Percentiles rank a stretch among this genome's conserved stretches.
Evolutionary conservation across 768 basidiomycete species (phyloP).

Genomic region (Trametes cingulata): DNA sequence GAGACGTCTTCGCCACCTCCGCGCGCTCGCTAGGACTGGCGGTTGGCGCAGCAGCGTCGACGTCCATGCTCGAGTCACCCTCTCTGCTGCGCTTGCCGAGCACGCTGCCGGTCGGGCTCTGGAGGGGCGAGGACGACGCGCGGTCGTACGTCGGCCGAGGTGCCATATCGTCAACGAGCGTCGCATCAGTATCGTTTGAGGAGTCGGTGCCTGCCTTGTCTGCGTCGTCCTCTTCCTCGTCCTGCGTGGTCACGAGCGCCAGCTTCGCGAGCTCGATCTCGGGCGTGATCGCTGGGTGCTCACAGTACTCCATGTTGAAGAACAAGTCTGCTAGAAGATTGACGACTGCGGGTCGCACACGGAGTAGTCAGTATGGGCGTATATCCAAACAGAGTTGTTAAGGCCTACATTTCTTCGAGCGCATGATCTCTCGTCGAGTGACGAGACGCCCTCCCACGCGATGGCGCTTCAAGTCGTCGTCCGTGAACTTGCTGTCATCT

Average conservation of each 20-base stretch:
- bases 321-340: conserved; percentile 79
- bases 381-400: neutral
- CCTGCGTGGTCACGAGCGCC: conserved; percentile 85
- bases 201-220: conserved; percentile 75
- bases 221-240: conserved; percentile 77
- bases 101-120: conserved; percentile 39
- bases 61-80: conserved; percentile 41
- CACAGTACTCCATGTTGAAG: conserved; percentile 67
- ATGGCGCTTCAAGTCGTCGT: conserved; percentile 80
- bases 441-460: conserved; percentile 87
- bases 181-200: conserved; percentile 87
- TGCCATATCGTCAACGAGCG: conserved; percentile 74
- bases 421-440: conserved; percentile 74
- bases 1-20: conserved; percentile 29
- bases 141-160: conserved; percentile 37
- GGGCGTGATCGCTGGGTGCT: conserved; percentile 72
- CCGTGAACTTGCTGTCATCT: conserved; percentile 70
- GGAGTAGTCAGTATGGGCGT: conserved; percentile 14
- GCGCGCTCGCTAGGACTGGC: conserved; percentile 4
- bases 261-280: conserved; percentile 87
- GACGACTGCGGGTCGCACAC: conserved; percentile 56
- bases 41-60: conserved; percentile 40
- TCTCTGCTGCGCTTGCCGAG: conserved; percentile 67
- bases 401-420: conserved; percentile 79
- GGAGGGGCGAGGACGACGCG: conserved; percentile 28